Evolutionary conservation across 441 rosid genomes (phyloP).

Genomic region (Gossypium trilobum): DNA sequence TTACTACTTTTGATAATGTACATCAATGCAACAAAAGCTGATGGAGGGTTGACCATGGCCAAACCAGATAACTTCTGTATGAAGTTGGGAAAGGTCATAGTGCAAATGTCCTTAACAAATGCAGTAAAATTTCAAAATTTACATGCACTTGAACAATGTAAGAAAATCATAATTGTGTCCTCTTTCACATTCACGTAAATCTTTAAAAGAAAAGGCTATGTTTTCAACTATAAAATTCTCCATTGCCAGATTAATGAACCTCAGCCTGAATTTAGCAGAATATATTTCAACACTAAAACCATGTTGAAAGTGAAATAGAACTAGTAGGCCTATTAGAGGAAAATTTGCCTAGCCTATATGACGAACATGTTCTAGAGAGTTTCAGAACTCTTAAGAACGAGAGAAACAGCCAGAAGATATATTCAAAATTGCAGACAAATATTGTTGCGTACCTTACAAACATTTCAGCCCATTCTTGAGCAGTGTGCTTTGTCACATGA

Average conservation of each 20-base stretch:
- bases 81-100: neutral
- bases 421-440: neutral
- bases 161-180: neutral
- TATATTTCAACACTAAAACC: neutral
- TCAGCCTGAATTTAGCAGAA: neutral
- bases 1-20: neutral
- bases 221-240: neutral
- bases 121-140: neutral
- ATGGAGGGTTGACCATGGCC: neutral
- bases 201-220: neutral
- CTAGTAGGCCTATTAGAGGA: neutral
- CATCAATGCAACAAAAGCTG: neutral
- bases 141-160: neutral
- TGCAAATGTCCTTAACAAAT: neutral
- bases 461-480: constrained; percentile 99
- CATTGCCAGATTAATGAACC: neutral
- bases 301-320: neutral
- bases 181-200: neutral
- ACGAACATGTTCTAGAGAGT: neutral
- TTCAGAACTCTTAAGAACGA: neutral
- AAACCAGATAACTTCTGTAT: neutral
- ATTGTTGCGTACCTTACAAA: constrained; percentile 65
- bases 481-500: constrained; percentile 80
- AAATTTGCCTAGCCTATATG: neutral
- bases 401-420: neutral